Conservation (phyloP, 768 basidiomycete genomes). For the Boletus sp. region DNA sequence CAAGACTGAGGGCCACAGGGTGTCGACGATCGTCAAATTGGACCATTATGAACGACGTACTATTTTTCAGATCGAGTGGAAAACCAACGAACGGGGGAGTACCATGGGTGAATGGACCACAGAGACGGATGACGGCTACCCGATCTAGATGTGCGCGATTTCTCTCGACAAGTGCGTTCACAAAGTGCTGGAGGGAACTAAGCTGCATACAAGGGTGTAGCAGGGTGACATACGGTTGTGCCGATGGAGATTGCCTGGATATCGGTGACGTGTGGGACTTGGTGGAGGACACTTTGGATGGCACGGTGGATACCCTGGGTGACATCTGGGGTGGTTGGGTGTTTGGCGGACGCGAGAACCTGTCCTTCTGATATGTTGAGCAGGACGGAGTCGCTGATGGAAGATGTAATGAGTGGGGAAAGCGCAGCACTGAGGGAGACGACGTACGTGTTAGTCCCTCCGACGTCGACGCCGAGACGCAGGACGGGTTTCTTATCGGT, state of each 20-base stretch:
- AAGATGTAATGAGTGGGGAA: background rate
- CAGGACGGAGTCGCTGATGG: constrained; percentile 32
- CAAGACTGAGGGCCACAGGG: constrained; percentile 14
- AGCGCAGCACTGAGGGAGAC: fast-evolving
- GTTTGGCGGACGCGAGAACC: constrained; percentile 39
- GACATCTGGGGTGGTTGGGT: constrained; percentile 54
- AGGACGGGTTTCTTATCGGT: background rate
- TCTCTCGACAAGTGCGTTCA: constrained; percentile 59
- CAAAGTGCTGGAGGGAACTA: constrained; percentile 38
- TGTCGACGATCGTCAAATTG: background rate
- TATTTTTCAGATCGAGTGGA: constrained; percentile 32
- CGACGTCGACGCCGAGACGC: constrained; percentile 35
- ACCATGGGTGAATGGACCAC: constrained; percentile 56
- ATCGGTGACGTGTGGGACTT: constrained; percentile 32
- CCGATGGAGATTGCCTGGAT: constrained; percentile 57
- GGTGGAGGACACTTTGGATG: constrained; percentile 42
- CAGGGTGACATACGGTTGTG: constrained; percentile 43
- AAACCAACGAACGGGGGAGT: constrained; percentile 57
- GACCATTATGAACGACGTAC: constrained; percentile 22
- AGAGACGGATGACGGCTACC: constrained; percentile 63
- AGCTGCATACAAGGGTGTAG: background rate
- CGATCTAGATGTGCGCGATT: constrained; percentile 50
- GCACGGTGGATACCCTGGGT: constrained; percentile 57
- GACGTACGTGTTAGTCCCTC: constrained; percentile 34
- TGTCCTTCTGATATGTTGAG: constrained; percentile 14